Conservation (phyloP, 306 rosid genomes). For the Prunus salicina region DNA sequence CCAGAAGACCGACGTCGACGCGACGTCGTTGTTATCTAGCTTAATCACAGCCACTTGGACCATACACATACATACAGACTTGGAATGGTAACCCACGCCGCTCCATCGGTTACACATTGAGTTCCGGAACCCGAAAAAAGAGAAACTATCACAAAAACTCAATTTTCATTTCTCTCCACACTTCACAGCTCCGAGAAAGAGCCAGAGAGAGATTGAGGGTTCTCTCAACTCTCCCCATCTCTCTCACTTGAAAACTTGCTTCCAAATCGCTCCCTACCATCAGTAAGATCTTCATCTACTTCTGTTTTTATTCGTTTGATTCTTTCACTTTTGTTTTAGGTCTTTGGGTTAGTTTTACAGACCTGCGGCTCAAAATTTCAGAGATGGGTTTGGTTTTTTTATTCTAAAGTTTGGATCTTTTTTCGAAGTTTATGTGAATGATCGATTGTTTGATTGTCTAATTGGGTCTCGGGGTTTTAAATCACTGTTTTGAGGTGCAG, state of each 20-base stretch:
- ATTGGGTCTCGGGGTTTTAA: neutral
- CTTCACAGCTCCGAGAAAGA: neutral
- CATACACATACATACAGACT: neutral
- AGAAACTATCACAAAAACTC: neutral
- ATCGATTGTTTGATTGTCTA: neutral
- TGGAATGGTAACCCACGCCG: neutral
- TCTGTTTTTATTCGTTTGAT: neutral
- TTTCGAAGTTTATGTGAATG: neutral
- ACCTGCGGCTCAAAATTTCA: neutral
- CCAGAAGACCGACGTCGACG: neutral
- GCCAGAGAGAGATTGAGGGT: neutral
- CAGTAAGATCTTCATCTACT: slow-evolving; percentile 9
- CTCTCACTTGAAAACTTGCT: neutral
- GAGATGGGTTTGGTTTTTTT: neutral
- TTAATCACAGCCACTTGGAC: slow-evolving; percentile 17
- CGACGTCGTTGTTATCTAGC: neutral
- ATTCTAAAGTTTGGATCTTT: slow-evolving; percentile 1
- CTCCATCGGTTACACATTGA: neutral
- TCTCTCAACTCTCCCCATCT: neutral
- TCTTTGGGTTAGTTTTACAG: neutral
- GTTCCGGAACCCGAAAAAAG: neutral
- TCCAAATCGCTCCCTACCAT: neutral
- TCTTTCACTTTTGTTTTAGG: neutral
- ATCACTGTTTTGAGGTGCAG: neutral
- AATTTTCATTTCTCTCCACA: too few species aligned